phyloP scores from a whole-genome alignment of 306 rosid genomes.

The Potentilla sterilis region DNA sequence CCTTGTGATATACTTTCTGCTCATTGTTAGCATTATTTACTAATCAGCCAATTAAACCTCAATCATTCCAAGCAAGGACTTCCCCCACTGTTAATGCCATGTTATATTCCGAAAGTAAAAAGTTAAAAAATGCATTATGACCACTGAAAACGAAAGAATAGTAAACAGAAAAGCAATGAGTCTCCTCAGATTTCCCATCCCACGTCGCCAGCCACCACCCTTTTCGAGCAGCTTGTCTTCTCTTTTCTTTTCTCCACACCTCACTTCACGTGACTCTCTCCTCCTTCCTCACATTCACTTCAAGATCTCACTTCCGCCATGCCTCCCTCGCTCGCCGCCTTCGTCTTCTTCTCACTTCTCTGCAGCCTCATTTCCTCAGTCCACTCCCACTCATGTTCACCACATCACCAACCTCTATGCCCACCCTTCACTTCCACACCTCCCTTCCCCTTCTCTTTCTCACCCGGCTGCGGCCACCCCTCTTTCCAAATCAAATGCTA shows the following conservation, averaged over 20 bases:
- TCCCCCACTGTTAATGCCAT: background rate
- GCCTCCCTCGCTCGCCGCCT: slow-evolving; percentile 22
- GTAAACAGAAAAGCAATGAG: background rate
- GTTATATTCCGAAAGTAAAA: background rate
- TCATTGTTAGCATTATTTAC: background rate
- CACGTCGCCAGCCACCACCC: background rate
- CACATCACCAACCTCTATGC: slow-evolving; percentile 28
- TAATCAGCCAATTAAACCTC: background rate
- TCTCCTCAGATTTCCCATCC: background rate
- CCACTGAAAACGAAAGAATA: background rate
- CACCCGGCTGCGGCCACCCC: slow-evolving; percentile 88
- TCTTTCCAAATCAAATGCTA: slow-evolving; percentile 68
- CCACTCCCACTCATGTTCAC: slow-evolving; percentile 30
- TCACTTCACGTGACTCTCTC: slow-evolving; percentile 10
- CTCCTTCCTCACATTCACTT: background rate
- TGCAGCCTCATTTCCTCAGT: slow-evolving; percentile 3
- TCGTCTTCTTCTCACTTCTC: background rate
- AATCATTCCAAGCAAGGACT: background rate
- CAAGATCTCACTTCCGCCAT: slow-evolving; percentile 26
- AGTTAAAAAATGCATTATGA: background rate
- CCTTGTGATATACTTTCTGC: background rate
- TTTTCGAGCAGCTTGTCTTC: slow-evolving; percentile 4
- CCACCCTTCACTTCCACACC: slow-evolving; percentile 62
- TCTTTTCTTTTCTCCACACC: background rate
- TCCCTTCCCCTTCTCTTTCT: slow-evolving; percentile 67